Conservation (phyloP, 176 grass and related monocot species). For the Alloteropsis semialata region DNA sequence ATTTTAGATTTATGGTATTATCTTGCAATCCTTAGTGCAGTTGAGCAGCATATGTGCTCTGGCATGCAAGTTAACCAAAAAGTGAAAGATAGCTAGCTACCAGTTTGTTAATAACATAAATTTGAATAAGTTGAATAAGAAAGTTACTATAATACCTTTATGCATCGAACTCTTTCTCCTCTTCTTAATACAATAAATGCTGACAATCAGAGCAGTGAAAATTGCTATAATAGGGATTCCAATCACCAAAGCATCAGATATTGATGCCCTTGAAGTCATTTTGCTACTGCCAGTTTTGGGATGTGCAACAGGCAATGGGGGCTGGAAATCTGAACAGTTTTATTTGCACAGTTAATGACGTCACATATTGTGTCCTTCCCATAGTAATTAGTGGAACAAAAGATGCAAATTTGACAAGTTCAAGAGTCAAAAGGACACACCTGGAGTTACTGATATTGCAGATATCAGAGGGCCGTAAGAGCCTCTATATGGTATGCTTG, state of each 20-base stretch:
- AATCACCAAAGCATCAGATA: constrained; percentile 32
- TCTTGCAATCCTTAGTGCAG: background rate
- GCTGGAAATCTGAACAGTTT: constrained; percentile 42
- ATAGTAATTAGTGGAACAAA: background rate
- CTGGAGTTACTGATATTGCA: constrained; percentile 88
- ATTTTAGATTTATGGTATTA: background rate
- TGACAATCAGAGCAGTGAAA: constrained; percentile 34
- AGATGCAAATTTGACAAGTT: constrained; percentile 5
- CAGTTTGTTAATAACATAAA: background rate
- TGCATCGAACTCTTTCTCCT: constrained; percentile 36
- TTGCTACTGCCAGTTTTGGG: background rate
- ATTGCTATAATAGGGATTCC: constrained; percentile 49
- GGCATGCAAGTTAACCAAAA: background rate
- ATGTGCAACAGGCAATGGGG: constrained; percentile 43
- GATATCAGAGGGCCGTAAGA: constrained; percentile 88
- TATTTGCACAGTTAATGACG: background rate
- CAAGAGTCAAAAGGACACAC: constrained; percentile 46
- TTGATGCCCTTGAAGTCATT: constrained; percentile 22
- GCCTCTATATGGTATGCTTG: constrained; percentile 80
- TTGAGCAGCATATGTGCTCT: constrained; percentile 6
- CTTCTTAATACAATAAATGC: constrained; percentile 50
- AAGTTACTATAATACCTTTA: constrained; percentile 57
- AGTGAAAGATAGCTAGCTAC: background rate
- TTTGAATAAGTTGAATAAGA: constrained; percentile 3
- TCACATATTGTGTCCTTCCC: background rate